phyloP scores from a whole-genome alignment of 2,329 filamentous ascomycete genomes.

The Dothiorella sarmentorum region DNA sequence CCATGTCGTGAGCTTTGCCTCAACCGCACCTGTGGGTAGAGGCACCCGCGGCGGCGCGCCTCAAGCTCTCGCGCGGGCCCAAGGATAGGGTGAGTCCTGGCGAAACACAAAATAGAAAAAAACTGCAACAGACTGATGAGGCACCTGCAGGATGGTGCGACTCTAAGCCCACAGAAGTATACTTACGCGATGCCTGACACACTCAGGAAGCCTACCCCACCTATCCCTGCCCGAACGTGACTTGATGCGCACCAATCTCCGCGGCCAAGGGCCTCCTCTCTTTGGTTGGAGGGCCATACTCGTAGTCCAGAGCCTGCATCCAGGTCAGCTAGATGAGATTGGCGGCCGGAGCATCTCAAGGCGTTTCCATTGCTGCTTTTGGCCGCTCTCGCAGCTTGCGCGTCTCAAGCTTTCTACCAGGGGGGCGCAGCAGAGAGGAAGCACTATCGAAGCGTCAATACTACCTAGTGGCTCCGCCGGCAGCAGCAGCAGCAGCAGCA shows the following conservation, averaged over 20 bases:
- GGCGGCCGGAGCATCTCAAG: slow-evolving; percentile 1
- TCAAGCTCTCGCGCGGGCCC: background rate
- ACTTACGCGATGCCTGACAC: slow-evolving; percentile 14
- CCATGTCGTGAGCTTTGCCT: background rate
- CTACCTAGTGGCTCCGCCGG: background rate
- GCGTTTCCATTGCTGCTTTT: slow-evolving; percentile 8
- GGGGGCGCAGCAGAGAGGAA: background rate
- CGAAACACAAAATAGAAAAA: background rate
- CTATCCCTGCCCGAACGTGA: background rate
- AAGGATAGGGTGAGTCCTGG: background rate
- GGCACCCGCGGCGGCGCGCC: background rate
- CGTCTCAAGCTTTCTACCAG: slow-evolving; percentile 4
- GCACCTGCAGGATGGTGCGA: background rate
- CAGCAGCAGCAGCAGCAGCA: background rate
- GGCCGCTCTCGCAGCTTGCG: slow-evolving; percentile 9
- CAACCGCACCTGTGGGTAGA: background rate
- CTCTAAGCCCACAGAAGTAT: slow-evolving; percentile 12
- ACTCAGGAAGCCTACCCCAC: background rate
- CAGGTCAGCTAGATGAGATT: slow-evolving; percentile 6
- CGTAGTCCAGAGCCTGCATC: slow-evolving; percentile 1
- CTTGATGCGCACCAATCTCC: slow-evolving; percentile 8
- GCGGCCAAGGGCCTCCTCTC: background rate
- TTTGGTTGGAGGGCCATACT: background rate
- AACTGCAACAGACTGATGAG: background rate
- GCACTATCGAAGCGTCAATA: slow-evolving; percentile 2